Evolutionary conservation across 805 yeast species (phyloP).

Genomic region (Wickerhamomyces kurtzmanii): DNA sequence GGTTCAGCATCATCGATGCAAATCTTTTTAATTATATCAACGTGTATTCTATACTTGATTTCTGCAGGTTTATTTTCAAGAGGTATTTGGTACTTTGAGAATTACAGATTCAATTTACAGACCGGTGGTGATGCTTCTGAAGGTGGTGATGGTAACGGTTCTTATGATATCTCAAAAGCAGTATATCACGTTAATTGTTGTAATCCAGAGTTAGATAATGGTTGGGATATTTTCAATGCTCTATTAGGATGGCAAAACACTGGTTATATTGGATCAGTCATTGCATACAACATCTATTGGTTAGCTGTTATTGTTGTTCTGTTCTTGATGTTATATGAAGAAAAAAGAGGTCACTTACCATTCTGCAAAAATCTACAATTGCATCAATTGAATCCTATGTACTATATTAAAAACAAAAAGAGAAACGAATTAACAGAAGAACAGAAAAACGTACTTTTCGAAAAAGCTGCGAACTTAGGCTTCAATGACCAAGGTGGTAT

Average conservation of each 20-base stretch:
- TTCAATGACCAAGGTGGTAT: slow-evolving; percentile 26
- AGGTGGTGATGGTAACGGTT: slow-evolving; percentile 89
- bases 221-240: slow-evolving; percentile 97
- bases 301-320: slow-evolving; percentile 46
- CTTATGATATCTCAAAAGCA: slow-evolving; percentile 67
- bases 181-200: slow-evolving; percentile 99
- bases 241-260: slow-evolving; percentile 96
- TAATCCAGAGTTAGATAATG: slow-evolving; percentile 83
- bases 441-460: slow-evolving; percentile 46
- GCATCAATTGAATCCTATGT: slow-evolving; percentile 59
- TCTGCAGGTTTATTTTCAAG: slow-evolving; percentile 90
- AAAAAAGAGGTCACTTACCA: slow-evolving; percentile 76
- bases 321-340: slow-evolving; percentile 66
- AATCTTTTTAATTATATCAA: slow-evolving; percentile 77
- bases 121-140: slow-evolving; percentile 97
- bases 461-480: slow-evolving; percentile 25
- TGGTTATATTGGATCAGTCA: slow-evolving; percentile 87
- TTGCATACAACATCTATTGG: slow-evolving; percentile 90
- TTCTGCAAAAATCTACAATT: slow-evolving; percentile 40
- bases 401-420: slow-evolving; percentile 60
- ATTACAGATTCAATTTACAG: slow-evolving; percentile 44
- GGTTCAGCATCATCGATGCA: slow-evolving; percentile 78
- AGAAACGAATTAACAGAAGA: slow-evolving; percentile 41
- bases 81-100: slow-evolving; percentile 86
- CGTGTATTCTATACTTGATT: slow-evolving; percentile 81